Conservation (phyloP, 805 yeast species). For the Saturnispora quitensis region DNA sequence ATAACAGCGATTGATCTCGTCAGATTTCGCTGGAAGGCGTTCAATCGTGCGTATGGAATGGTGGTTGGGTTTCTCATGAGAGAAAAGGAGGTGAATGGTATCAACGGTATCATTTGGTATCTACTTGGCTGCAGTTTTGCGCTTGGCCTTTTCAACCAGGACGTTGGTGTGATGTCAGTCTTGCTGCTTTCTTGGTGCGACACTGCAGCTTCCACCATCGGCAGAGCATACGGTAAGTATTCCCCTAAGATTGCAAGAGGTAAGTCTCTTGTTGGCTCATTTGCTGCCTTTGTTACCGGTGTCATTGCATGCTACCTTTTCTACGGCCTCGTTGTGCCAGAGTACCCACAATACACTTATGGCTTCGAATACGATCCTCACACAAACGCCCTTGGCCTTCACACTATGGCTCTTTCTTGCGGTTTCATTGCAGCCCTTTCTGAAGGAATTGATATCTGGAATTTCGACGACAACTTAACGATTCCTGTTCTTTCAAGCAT, state of each 20-base stretch:
- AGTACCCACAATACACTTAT: constrained; percentile 40
- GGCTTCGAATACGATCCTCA: constrained; percentile 55
- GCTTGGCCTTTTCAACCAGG: constrained; percentile 65
- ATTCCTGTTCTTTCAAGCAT: constrained; percentile 81
- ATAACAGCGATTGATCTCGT: constrained; percentile 58
- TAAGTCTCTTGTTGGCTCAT: constrained; percentile 84
- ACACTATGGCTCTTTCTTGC: constrained; percentile 45
- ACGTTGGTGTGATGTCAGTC: constrained; percentile 67
- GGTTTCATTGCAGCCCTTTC: constrained; percentile 82
- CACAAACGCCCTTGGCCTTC: constrained; percentile 47
- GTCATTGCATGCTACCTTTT: constrained; percentile 52
- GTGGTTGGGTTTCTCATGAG: constrained; percentile 78
- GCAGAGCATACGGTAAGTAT: constrained; percentile 74
- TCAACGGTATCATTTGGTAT: constrained; percentile 87
- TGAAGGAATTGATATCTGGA: constrained; percentile 71
- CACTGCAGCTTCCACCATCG: constrained; percentile 92
- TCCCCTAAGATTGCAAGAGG: constrained; percentile 68
- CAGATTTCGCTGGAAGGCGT: constrained; percentile 49
- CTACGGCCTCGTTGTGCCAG: constrained; percentile 69
- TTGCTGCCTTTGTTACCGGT: constrained; percentile 79
- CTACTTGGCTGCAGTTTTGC: constrained; percentile 69
- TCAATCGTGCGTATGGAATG: constrained; percentile 60
- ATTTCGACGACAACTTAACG: constrained; percentile 87
- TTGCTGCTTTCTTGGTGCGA: constrained; percentile 92
- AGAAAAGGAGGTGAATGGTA: constrained; percentile 59